phyloP scores from a whole-genome alignment of 202 grass and related monocot genomes.

The Schoenoplectus tabernaemontani region DNA sequence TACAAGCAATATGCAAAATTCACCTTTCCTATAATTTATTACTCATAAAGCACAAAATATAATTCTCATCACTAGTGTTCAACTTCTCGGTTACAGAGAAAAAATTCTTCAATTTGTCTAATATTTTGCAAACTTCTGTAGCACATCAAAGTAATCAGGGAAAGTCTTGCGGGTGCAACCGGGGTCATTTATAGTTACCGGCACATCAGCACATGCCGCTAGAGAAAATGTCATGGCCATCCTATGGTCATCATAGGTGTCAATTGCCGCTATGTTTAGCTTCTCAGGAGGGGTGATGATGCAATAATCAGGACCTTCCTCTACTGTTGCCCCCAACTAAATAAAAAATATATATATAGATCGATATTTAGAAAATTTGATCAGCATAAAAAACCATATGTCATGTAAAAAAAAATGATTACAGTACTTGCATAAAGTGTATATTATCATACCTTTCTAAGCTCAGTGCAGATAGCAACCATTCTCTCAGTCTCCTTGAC shows the following conservation, averaged over 20 bases:
- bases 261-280: conserved; percentile 64
- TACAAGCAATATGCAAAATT: not conserved
- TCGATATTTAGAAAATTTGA: not conserved
- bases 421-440: not conserved
- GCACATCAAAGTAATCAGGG: conserved; percentile 90
- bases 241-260: conserved; percentile 92
- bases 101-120: conserved; percentile 8
- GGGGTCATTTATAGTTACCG: conserved; percentile 82
- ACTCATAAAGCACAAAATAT: conserved; percentile 11
- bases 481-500: conserved; percentile 99
- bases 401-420: not conserved
- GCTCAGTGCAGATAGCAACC: conserved; percentile 76
- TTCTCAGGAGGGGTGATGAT: conserved; percentile 88
- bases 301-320: conserved; percentile 91
- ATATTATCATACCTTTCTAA: conserved; percentile 69
- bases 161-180: conserved; percentile 98
- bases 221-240: conserved; percentile 98
- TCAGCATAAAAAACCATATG: not conserved
- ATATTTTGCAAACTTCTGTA: conserved; percentile 72
- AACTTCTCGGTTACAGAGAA: not conserved
- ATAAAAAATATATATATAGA: not conserved
- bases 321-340: conserved; percentile 73
- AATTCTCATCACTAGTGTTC: conserved; percentile 13
- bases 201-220: conserved; percentile 65
- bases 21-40: conserved; percentile 12